phyloP scores from a whole-genome alignment of 345 rosid species.

The Corchorus capsularis region DNA sequence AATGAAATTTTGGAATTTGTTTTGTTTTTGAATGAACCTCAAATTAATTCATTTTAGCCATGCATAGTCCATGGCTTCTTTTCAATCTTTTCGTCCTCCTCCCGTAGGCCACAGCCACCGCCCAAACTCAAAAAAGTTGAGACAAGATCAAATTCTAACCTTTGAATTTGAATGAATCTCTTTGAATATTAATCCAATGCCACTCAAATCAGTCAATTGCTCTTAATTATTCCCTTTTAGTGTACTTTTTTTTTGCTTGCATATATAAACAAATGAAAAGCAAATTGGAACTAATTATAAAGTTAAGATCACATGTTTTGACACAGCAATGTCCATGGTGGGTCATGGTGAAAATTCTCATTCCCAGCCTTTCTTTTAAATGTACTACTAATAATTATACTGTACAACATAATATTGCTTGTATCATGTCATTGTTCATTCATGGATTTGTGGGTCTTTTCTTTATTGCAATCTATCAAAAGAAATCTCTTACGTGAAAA shows the following conservation, averaged over 20 bases:
- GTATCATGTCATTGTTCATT: not conserved
- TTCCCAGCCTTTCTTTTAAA: not conserved
- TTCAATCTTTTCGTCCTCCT: not conserved
- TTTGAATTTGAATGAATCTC: slow-evolving; percentile 1
- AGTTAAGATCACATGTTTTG: slow-evolving; percentile 7
- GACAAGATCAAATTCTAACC: not conserved
- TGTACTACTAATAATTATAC: too few relatives aligned
- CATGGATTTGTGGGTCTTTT: slow-evolving; percentile 4
- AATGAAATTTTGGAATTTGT: slow-evolving; percentile 17
- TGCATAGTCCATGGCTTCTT: not conserved
- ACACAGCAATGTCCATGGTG: slow-evolving; percentile 1
- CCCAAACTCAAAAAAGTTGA: not conserved
- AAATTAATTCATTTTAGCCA: not conserved
- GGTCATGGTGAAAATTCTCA: not conserved
- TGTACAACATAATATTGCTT: too few relatives aligned
- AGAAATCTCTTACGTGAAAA: slow-evolving; percentile 8
- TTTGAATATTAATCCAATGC: not conserved
- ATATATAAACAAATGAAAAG: not conserved
- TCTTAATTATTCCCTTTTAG: not conserved
- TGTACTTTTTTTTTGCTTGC: not conserved
- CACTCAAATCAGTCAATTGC: slow-evolving; percentile 10
- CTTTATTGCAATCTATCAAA: not conserved
- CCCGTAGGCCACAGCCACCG: not conserved
- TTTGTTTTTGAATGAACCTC: not conserved
- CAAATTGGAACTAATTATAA: not conserved